Conservation (phyloP, 2,329 filamentous ascomycete species). For the Neofusicoccum laricinum region DNA sequence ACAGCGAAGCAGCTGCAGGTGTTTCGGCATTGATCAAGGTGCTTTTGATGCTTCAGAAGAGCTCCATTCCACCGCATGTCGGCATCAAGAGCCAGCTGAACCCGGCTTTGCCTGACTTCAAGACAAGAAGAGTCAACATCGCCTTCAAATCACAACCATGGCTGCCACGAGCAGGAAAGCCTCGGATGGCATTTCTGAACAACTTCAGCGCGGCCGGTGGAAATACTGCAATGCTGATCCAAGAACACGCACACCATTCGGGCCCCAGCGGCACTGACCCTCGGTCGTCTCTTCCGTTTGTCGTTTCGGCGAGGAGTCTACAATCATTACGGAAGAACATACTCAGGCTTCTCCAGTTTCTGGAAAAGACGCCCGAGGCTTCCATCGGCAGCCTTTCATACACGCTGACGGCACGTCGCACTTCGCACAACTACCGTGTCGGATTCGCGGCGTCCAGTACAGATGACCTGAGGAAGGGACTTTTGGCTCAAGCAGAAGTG, state of each 20-base stretch:
- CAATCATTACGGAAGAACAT: no score
- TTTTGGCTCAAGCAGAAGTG: neutral
- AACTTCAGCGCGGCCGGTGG: slow-evolving; percentile 40
- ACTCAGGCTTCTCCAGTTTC: no score
- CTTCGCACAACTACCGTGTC: slow-evolving; percentile 15
- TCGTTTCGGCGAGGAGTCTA: no score
- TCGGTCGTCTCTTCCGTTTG: no score
- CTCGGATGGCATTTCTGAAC: slow-evolving; percentile 28
- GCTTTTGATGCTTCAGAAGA: slow-evolving; percentile 33
- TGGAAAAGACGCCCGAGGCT: no score
- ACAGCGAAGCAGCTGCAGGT: slow-evolving; percentile 35
- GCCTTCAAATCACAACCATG: slow-evolving; percentile 50
- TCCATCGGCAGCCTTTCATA: no score
- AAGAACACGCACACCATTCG: no score
- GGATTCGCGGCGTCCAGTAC: slow-evolving; percentile 3
- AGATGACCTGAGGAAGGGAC: slow-evolving; percentile 10
- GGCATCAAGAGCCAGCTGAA: slow-evolving; percentile 67
- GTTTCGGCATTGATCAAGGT: slow-evolving; percentile 32
- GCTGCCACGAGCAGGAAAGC: slow-evolving; percentile 19
- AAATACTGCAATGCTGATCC: slow-evolving; percentile 20
- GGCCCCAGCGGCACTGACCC: no score
- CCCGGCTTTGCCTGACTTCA: slow-evolving; percentile 58
- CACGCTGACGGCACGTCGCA: no score
- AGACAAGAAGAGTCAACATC: slow-evolving; percentile 58
- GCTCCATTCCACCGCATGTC: slow-evolving; percentile 55